phyloP scores from a whole-genome alignment of 192 early-diverging fungal genomes.

The Coemansia sp. region DNA sequence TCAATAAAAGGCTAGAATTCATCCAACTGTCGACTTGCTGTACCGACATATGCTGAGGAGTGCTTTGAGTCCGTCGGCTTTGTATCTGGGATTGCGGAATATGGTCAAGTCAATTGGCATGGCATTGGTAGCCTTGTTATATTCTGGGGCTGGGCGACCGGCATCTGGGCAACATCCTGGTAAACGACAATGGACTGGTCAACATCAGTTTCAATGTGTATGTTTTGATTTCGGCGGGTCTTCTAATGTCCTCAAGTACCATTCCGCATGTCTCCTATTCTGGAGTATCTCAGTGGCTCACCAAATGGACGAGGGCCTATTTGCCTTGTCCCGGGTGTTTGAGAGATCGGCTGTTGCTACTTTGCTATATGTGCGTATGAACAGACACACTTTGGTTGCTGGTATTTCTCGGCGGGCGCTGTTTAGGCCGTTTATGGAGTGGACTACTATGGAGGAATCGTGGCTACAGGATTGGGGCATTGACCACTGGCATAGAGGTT shows the following conservation, averaged over 20 bases:
- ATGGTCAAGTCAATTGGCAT: constrained; percentile 41
- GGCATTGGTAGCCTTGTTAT: constrained; percentile 69
- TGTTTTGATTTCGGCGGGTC: constrained; percentile 68
- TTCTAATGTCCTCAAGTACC: constrained; percentile 72
- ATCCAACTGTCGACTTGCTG: constrained; percentile 15
- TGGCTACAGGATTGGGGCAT: constrained; percentile 10
- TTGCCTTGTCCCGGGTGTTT: constrained; percentile 33
- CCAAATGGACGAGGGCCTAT: background rate
- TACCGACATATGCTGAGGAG: constrained; percentile 14
- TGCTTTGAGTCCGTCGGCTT: constrained; percentile 25
- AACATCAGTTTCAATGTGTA: constrained; percentile 81
- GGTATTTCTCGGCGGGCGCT: constrained; percentile 17
- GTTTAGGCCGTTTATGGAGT: constrained; percentile 48
- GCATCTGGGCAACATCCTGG: constrained; percentile 76
- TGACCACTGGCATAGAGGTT: background rate
- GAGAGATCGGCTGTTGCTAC: constrained; percentile 4
- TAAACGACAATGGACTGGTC: constrained; percentile 62
- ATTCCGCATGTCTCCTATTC: constrained; percentile 69
- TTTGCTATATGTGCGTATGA: constrained; percentile 39
- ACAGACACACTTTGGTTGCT: constrained; percentile 23
- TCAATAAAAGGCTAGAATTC: too few relatives aligned
- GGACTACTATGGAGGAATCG: constrained; percentile 32
- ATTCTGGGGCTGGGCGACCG: constrained; percentile 72
- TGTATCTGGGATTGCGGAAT: constrained; percentile 12
- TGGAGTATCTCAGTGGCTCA: constrained; percentile 34